These are phyloP conservation scores for Chaetomium tenue DNA, from an alignment of 495 filamentous ascomycete species.

Conservation along the genomic window DNA sequence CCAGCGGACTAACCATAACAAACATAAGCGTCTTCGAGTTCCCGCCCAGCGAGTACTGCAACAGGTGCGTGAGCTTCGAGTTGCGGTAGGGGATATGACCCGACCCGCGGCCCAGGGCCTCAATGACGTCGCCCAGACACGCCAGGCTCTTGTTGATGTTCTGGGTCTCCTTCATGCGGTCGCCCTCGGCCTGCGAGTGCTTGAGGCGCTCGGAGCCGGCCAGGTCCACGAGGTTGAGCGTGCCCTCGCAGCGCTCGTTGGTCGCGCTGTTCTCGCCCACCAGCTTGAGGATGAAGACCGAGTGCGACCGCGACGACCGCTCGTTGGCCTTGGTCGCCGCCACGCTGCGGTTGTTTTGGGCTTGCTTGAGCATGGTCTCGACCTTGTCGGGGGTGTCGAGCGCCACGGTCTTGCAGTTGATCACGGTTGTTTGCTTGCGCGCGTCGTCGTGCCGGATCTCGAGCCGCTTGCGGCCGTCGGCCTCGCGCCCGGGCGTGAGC, in stretches of 20 bases:
- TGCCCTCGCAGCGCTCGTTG: slow-evolving; percentile 82
- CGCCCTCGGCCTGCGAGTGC: slow-evolving; percentile 78
- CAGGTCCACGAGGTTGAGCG: slow-evolving; percentile 93
- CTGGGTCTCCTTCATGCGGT: slow-evolving; percentile 88
- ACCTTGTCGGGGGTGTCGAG: slow-evolving; percentile 79
- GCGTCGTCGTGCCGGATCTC: slow-evolving; percentile 86
- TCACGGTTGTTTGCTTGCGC: slow-evolving; percentile 77
- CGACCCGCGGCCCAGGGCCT: slow-evolving; percentile 80
- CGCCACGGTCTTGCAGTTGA: slow-evolving; percentile 74
- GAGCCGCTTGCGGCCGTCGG: slow-evolving; percentile 80
- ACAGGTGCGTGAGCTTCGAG: slow-evolving; percentile 92
- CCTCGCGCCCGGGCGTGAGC: slow-evolving; percentile 67
- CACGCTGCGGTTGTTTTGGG: slow-evolving; percentile 80
- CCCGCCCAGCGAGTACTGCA: slow-evolving; percentile 92
- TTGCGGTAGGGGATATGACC: slow-evolving; percentile 92
- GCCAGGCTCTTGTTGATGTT: slow-evolving; percentile 94
- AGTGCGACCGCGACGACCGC: slow-evolving; percentile 88
- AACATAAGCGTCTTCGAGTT: slow-evolving; percentile 99
- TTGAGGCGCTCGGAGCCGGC: slow-evolving; percentile 90
- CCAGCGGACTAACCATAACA: slow-evolving; percentile 91
- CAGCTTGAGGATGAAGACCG: slow-evolving; percentile 92
- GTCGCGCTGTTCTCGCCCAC: slow-evolving; percentile 78
- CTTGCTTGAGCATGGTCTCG: slow-evolving; percentile 70
- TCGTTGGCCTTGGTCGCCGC: slow-evolving; percentile 97
- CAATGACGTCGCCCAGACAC: slow-evolving; percentile 92